These are phyloP conservation scores for Albugo laibachii DNA, from an alignment of 352 stramenopile genomes.

Conservation along the genomic window DNA sequence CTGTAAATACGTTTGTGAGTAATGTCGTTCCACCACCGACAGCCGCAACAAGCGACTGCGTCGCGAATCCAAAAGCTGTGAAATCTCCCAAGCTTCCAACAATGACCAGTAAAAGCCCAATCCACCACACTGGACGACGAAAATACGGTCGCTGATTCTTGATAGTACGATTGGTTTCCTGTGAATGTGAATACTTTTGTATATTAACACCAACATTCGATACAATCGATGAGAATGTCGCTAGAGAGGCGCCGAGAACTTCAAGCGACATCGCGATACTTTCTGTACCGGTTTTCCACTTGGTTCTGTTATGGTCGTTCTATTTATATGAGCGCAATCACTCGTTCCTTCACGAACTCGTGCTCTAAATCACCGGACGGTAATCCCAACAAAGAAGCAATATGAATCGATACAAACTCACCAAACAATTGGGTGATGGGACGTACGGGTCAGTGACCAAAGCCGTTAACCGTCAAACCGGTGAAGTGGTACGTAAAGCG, in stretches of 20 bases:
- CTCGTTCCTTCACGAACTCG: too few relatives aligned
- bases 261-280: conserved; percentile 14
- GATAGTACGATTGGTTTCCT: conserved; percentile 43
- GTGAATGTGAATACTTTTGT: conserved; percentile 70
- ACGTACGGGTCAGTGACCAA: conserved; percentile 92
- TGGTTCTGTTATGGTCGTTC: too few relatives aligned
- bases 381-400: too few relatives aligned
- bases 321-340: too few relatives aligned
- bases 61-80: conserved; percentile 71
- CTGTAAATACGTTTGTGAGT: conserved; percentile 76
- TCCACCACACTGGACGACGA: conserved; percentile 66
- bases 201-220: conserved; percentile 75
- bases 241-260: conserved; percentile 60
- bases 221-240: conserved; percentile 60
- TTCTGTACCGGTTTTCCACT: too few relatives aligned
- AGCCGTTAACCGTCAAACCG: conserved; percentile 83
- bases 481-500: conserved; percentile 70
- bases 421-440: conserved; percentile 89
- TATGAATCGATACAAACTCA: conserved; percentile 91
- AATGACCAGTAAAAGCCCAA: conserved; percentile 55
- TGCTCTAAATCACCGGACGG: too few relatives aligned
- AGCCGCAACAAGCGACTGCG: conserved; percentile 67
- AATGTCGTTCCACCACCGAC: conserved; percentile 74
- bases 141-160: conserved; percentile 61
- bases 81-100: conserved; percentile 74